Evolutionary conservation across 257 asterid genomes (phyloP), one percentile per base, ranked within the genome.

Genomic region (Paulownia fortunei): DNA sequence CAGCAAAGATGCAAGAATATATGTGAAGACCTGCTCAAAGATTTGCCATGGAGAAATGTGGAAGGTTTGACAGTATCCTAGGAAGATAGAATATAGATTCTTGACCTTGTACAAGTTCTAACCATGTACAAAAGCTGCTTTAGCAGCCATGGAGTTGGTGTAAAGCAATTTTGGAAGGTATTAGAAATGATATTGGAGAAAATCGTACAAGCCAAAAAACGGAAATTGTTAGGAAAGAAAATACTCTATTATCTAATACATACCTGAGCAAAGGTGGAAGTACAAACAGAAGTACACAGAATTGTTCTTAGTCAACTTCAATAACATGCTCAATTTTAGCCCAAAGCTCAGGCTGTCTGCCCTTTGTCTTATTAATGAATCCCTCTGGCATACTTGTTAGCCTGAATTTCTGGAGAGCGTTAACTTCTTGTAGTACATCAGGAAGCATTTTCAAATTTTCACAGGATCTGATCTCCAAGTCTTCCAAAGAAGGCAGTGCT

Each of bases 381-480:
- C 5, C 46, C 6, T 16, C 16, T 2, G 66, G 23, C 78, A 61
- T 34, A 6, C 11, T n/a, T 10, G 73, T 56, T 12, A 80, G 26
- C 42, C 13, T 34, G 42, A 74, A 51, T 39, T 13, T 19, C 68
- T 67, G 3, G 49, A 74, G 76, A 6, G 24, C 44, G 1, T 13
- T 3, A 32, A 55, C 3, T 2, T 46, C 21, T 36, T 6, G 41
- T 0, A 82, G 46, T 32, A 6, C 61, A 65, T 36, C 0, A 3
- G 86, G 84, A 69, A 74, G 83, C 47, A 8, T 75, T 16, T 63
- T 0, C 81, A 83, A 7, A 0, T 72, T 79, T 0, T 1, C 3
- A 63, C 84, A 83, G 8, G 60, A 52, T 69, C 84, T 70, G 56
- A 83, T 69, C 23, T 83, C 84, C 46, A 83, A 36, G 72, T 69